These are phyloP conservation scores for Kluyveromyces starmeri DNA, from an alignment of 805 yeast species.

Conservation along the genomic window DNA sequence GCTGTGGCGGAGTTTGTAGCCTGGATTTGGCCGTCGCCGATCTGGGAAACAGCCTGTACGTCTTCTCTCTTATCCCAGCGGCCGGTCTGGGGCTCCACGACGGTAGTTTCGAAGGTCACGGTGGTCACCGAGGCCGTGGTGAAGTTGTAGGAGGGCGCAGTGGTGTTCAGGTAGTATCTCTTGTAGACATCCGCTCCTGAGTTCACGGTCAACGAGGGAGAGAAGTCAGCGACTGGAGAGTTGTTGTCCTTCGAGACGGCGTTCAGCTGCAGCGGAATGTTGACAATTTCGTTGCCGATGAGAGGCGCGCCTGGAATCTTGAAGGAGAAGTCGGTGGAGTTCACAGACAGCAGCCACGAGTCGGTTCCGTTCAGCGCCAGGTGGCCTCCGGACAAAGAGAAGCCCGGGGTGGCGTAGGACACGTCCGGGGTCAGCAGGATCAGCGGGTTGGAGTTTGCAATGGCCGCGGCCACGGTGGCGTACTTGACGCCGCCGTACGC, in stretches of 20 bases:
- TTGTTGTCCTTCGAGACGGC: neutral
- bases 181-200: neutral
- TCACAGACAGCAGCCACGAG: neutral
- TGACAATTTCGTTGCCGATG: neutral
- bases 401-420: slow-evolving; percentile 1
- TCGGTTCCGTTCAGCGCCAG: slow-evolving; percentile 2
- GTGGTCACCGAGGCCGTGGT: neutral
- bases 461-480: neutral
- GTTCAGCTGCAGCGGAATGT: neutral
- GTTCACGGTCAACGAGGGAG: neutral
- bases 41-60: neutral
- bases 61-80: neutral
- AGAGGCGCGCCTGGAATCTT: neutral
- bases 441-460: neutral
- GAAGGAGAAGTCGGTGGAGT: neutral
- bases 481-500: neutral
- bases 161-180: neutral
- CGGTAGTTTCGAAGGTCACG: neutral
- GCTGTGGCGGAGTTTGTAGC: neutral
- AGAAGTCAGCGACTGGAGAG: neutral
- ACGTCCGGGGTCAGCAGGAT: neutral
- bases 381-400: slow-evolving; percentile 2
- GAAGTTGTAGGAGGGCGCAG: neutral
- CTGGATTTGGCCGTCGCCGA: slow-evolving; percentile 2
- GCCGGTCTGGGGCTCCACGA: neutral